Evolutionary conservation across 2,329 filamentous ascomycete genomes (phyloP).

Genomic region (Cytospora piceae): DNA sequence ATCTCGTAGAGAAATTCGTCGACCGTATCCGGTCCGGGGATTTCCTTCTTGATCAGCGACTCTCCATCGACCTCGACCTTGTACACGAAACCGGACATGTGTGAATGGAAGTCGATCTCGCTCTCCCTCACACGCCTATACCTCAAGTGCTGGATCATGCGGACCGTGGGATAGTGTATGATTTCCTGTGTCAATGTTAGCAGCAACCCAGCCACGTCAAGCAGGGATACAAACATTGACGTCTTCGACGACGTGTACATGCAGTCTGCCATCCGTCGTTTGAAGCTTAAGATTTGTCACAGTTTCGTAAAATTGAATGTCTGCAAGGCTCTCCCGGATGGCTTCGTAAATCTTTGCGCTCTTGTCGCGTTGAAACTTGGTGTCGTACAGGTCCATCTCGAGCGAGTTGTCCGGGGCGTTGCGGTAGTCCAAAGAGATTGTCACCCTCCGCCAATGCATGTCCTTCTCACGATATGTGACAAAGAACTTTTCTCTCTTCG

Average conservation of each 20-base stretch:
- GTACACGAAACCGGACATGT: constrained; percentile 97
- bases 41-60: constrained; percentile 93
- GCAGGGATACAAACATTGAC: constrained; percentile 63
- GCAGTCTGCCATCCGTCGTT: constrained; percentile 82
- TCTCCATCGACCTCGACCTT: constrained; percentile 74
- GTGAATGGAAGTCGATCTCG: constrained; percentile 82
- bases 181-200: constrained; percentile 63
- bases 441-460: constrained; percentile 82
- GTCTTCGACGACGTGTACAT: constrained; percentile 98
- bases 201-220: constrained; percentile 12
- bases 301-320: constrained; percentile 94
- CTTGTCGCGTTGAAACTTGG: constrained; percentile 88
- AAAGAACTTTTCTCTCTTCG: constrained; percentile 95
- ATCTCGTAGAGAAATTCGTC: constrained; percentile 98
- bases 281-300: constrained; percentile 95
- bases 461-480: constrained; percentile 87
- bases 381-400: constrained; percentile 77
- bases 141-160: constrained; percentile 73
- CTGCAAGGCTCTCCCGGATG: constrained; percentile 86
- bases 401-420: constrained; percentile 78
- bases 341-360: constrained; percentile 91
- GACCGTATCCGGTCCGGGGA: constrained; percentile 90
- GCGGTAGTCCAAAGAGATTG: constrained; percentile 91
- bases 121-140: constrained; percentile 70
- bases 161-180: constrained; percentile 78